phyloP scores from a whole-genome alignment of 768 basidiomycete genomes.

The Inosperma sp. region DNA sequence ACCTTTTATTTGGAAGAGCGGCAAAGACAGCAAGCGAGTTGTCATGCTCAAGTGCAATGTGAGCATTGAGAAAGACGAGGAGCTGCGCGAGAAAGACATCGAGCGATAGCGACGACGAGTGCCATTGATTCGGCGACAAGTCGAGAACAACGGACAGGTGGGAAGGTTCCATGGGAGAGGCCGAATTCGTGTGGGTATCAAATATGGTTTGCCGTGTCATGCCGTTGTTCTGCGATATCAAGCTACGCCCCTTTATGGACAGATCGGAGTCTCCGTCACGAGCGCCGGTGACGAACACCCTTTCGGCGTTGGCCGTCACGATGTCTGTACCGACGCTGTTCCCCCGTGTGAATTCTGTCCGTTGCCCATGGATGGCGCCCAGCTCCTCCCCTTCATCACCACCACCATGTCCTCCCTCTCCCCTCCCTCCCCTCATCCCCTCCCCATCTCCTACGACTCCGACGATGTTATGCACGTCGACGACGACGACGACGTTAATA shows the following conservation, averaged over 20 bases:
- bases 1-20: slow-evolving; percentile 84
- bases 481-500: slow-evolving; percentile 51
- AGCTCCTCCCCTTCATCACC: slow-evolving; percentile 39
- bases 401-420: slow-evolving; percentile 34
- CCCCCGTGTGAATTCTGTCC: slow-evolving; percentile 51
- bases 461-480: slow-evolving; percentile 71
- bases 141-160: slow-evolving; percentile 85
- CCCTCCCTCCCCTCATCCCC: slow-evolving; percentile 36
- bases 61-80: slow-evolving; percentile 88
- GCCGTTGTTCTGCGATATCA: slow-evolving; percentile 15
- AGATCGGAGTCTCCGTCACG: slow-evolving; percentile 49
- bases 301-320: slow-evolving; percentile 58
- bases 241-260: slow-evolving; percentile 24
- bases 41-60: slow-evolving; percentile 86
- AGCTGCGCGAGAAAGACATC: slow-evolving; percentile 76
- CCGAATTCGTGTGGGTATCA: slow-evolving; percentile 1
- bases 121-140: slow-evolving; percentile 84
- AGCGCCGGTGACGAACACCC: slow-evolving; percentile 53
- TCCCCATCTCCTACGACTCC: slow-evolving; percentile 57
- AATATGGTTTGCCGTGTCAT: slow-evolving; percentile 11
- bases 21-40: slow-evolving; percentile 92
- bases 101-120: slow-evolving; percentile 65
- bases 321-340: slow-evolving; percentile 52
- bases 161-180: slow-evolving; percentile 25
- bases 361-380: slow-evolving; percentile 53